These are phyloP conservation scores for Talaromyces funiculosus DNA, from an alignment of 2,329 filamentous ascomycete species.

Conservation along the genomic window DNA sequence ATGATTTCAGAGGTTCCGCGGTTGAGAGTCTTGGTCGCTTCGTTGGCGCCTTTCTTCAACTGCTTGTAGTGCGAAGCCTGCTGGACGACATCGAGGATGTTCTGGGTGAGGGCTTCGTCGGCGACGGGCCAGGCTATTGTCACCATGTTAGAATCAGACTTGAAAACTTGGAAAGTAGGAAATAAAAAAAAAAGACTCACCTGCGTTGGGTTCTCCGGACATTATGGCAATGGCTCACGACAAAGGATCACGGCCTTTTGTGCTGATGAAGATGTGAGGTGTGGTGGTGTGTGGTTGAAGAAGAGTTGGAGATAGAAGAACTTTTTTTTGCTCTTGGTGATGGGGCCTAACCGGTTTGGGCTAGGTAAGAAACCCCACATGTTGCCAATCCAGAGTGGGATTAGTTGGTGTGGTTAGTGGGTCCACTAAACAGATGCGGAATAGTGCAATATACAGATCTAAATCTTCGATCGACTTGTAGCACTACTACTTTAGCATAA, in stretches of 20 bases:
- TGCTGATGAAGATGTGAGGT: background rate
- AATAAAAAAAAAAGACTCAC: conserved; percentile 16
- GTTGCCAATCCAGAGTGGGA: background rate
- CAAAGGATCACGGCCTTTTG: conserved; percentile 32
- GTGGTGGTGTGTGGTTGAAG: background rate
- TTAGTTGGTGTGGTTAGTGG: background rate
- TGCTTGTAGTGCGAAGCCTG: conserved; percentile 60
- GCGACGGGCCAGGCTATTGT: conserved; percentile 62
- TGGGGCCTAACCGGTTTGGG: background rate
- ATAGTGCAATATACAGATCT: background rate
- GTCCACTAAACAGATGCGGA: background rate
- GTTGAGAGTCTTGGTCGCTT: conserved; percentile 82
- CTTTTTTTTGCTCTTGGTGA: background rate
- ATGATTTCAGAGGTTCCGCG: conserved; percentile 86
- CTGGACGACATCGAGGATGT: conserved; percentile 77
- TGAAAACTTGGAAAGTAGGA: no score
- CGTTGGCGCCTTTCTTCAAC: conserved; percentile 85
- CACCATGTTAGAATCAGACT: background rate
- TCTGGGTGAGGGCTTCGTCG: conserved; percentile 68
- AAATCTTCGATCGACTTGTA: background rate
- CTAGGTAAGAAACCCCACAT: background rate
- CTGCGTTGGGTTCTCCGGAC: conserved; percentile 29
- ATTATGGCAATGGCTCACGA: conserved; percentile 34
- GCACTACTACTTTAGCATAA: background rate
- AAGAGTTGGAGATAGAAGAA: background rate